A percentile compares a stretch with the other conserved stretches of the same genome.
These are phyloP conservation scores for Sporothrix pallida DNA, from an alignment of 2,329 filamentous ascomycete species.

Conservation along the genomic window DNA sequence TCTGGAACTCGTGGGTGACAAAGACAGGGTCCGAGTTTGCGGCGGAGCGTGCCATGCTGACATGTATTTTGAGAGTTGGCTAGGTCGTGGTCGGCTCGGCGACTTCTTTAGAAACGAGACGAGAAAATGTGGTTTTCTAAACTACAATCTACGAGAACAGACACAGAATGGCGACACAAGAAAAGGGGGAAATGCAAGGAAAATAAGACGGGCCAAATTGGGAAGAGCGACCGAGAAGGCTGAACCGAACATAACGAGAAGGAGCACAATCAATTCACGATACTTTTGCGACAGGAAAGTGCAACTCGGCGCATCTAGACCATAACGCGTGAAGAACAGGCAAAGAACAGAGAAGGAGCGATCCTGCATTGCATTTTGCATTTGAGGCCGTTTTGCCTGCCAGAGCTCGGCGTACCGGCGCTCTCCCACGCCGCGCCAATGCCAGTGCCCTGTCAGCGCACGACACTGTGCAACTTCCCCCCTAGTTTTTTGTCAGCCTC, in stretches of 20 bases:
- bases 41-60: neutral
- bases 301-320: neutral
- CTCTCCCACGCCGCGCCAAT: constrained; percentile 25
- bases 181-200: too few species aligned
- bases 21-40: neutral
- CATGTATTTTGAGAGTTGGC: neutral
- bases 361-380: neutral
- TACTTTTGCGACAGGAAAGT: neutral
- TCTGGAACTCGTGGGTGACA: neutral
- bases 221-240: neutral
- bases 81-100: neutral
- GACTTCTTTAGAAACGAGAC: neutral
- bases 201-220: neutral
- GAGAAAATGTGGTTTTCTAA: neutral
- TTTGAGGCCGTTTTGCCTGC: neutral
- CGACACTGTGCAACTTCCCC: constrained; percentile 16
- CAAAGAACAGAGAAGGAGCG: neutral
- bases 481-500: constrained; percentile 25
- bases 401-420: constrained; percentile 16
- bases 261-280: neutral
- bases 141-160: neutral
- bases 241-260: neutral
- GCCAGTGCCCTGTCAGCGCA: neutral
- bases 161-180: neutral
- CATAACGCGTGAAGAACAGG: neutral